phyloP scores from a whole-genome alignment of 495 filamentous ascomycete species.

The Daldinia concentrica region DNA sequence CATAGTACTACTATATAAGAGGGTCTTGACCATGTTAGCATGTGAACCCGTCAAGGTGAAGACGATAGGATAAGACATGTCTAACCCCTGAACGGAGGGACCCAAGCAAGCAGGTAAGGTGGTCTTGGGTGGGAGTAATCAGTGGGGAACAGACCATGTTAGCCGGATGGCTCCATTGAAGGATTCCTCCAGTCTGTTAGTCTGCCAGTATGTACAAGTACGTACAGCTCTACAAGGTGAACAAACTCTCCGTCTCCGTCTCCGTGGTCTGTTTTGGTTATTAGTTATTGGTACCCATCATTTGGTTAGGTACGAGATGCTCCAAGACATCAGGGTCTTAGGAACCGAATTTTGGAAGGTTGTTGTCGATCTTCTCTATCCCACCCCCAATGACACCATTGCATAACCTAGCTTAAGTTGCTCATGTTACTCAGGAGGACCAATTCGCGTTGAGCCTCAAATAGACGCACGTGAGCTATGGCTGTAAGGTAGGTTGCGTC shows the following conservation, averaged over 20 bases:
- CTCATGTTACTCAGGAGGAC: constrained; percentile 1
- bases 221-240: constrained; percentile 17
- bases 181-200: constrained; percentile 12
- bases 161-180: constrained; percentile 32
- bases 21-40: constrained; percentile 27
- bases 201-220: no score
- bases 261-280: constrained; percentile 6
- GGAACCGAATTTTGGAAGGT: constrained; percentile 1
- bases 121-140: constrained; percentile 13
- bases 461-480: background rate
- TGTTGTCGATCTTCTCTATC: constrained; percentile 8
- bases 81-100: constrained; percentile 29
- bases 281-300: background rate
- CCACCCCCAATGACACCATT: constrained; percentile 2
- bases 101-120: constrained; percentile 25
- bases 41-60: constrained; percentile 38
- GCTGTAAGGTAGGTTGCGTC: constrained; percentile 5
- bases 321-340: background rate
- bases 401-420: background rate
- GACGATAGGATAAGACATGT: constrained; percentile 29
- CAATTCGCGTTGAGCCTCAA: constrained; percentile 32
- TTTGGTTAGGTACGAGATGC: background rate
- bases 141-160: constrained; percentile 40
- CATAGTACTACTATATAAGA: background rate
- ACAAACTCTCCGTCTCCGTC: constrained; percentile 24